These are phyloP conservation scores for Globisporangium nodosum DNA, from an alignment of 352 stramenopile species.

Conservation along the genomic window DNA sequence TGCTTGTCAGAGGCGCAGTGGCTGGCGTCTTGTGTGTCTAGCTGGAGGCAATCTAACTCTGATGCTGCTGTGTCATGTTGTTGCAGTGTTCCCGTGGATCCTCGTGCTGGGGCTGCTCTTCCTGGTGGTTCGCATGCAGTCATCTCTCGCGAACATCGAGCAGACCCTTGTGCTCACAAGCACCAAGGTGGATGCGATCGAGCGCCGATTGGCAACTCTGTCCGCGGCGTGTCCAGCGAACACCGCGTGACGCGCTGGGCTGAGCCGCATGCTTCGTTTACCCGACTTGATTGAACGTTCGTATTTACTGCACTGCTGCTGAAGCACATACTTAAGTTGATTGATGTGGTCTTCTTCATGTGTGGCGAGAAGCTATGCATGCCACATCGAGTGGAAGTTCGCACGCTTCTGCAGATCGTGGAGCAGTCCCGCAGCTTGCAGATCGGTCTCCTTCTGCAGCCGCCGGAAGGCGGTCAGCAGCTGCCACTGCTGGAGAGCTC, in stretches of 20 bases:
- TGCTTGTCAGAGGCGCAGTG: background rate
- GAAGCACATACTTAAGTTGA: background rate
- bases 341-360: background rate
- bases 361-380: background rate
- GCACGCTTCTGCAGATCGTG: conserved; percentile 29
- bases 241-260: conserved; percentile 1
- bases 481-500: conserved; percentile 15
- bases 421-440: conserved; percentile 7
- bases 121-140: conserved; percentile 53
- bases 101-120: conserved; percentile 55
- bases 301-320: conserved; percentile 7
- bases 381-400: conserved; percentile 48
- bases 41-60: background rate
- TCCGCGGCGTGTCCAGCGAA: conserved; percentile 17
- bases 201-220: conserved; percentile 21
- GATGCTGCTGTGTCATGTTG: background rate
- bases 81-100: conserved; percentile 57
- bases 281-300: conserved; percentile 4
- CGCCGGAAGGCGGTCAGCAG: conserved; percentile 24
- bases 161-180: conserved; percentile 35
- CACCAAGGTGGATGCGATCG: conserved; percentile 27
- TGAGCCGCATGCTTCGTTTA: background rate
- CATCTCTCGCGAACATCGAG: conserved; percentile 58
- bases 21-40: background rate
- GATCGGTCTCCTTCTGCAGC: conserved; percentile 19